Conservation (phyloP, 768 basidiomycete genomes). For the Tulasnella calospora region DNA sequence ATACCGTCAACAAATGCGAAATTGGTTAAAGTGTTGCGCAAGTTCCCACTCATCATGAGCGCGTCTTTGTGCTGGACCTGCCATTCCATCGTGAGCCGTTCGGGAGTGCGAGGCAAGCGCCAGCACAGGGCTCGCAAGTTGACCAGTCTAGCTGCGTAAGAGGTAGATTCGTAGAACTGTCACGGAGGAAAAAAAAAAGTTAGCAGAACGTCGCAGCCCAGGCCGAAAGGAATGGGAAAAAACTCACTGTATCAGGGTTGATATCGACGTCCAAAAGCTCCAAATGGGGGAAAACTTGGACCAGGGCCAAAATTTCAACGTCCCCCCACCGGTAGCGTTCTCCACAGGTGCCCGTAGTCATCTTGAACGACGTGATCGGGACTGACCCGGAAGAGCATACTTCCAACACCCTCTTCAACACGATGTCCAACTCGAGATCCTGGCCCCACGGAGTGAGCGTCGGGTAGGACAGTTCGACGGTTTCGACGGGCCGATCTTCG, state of each 20-base stretch:
- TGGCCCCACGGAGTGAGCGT: background rate
- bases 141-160: background rate
- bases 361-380: background rate
- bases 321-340: background rate
- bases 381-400: background rate
- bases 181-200: no score
- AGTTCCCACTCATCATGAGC: background rate
- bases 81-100: background rate
- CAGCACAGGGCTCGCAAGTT: background rate
- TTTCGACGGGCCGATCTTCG: background rate
- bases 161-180: background rate
- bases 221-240: no score
- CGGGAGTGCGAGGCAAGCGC: background rate
- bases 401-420: background rate
- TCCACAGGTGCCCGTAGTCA: background rate
- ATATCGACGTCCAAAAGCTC: background rate
- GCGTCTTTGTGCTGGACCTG: background rate
- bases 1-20: background rate
- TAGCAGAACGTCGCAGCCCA: no score
- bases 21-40: background rate
- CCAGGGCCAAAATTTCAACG: background rate
- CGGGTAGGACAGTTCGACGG: background rate
- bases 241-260: background rate
- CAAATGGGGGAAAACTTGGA: background rate
- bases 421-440: background rate